Base-by-base conservation (phyloP, 208 protist genomes). In the Herpetomonas tarakana region DNA sequence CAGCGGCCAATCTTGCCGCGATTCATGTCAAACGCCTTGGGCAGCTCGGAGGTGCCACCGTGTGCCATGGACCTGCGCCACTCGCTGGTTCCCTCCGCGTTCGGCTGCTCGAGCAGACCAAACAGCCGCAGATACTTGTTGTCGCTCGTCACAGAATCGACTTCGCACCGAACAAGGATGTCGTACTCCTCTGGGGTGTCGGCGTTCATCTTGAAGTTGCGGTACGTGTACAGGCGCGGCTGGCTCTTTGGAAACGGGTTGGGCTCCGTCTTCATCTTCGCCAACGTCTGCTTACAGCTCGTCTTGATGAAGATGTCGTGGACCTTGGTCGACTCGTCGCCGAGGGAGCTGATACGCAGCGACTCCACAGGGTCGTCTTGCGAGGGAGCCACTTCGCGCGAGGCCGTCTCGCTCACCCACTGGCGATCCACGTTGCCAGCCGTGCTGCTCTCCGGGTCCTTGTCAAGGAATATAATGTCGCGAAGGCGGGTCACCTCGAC, bases 1-100 rank as follows among this genome's bases (percentile, higher is more conserved):
- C 90, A 96, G 55, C 90, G 90, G 14, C 76, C 66, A 56, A 96
- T 91, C 64, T 96, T 96, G 65, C 76, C 78, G 31, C 62, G 50
- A 52, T 96, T 93, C 25, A 62, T 50, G 44, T 71, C 53, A 68
- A 83, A 92, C 65, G 86, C 84, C 26, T 68, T 78, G 2, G 76
- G 73, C 31, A 88, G 70, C 55, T 82, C 74, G 26, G 71, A 75
- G 14, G 79, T 71, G 16, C 45, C 65, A 58, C 83, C 76, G 26
- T 69, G 76, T 41, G 76, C 78, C 31, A 88, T 51, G 39, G 73
- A 70, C 27, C 73, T 74, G 50, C 68, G 72, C 88, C 81, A 89
- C 64, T 72, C 65, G 58, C 62, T 84, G n/a, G 53, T 58, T 30
- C 63, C 62, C 47, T 59, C 53, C 11, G 19, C 41, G 21, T 68